Evolutionary conservation across 176 grass and related monocot genomes (phyloP).

Genomic region (Musa troglodytarum): DNA sequence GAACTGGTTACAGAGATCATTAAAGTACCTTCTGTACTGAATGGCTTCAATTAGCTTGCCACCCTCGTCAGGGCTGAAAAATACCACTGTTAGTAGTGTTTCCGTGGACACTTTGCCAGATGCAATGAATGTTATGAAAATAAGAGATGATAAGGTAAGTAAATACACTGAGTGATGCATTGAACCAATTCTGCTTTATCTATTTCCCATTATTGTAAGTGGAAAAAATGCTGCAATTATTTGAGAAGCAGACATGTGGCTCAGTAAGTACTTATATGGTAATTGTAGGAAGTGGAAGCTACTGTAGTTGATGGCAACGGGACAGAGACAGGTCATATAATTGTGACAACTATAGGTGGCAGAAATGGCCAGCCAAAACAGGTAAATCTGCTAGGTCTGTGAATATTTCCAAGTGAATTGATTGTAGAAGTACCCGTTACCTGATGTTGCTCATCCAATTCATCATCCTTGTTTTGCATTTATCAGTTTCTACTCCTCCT

Average conservation of each 20-base stretch:
- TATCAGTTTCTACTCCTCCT: neutral
- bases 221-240: neutral
- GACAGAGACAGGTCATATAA: constrained; percentile 72
- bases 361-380: constrained; percentile 63
- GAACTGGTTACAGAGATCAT: neutral
- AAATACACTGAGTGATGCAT: neutral
- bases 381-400: constrained; percentile 13
- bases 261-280: neutral
- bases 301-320: constrained; percentile 69
- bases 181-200: neutral
- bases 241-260: neutral
- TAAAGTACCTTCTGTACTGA: neutral
- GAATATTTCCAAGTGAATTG: neutral
- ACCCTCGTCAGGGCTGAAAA: constrained; percentile 29
- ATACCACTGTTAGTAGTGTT: constrained; percentile 29
- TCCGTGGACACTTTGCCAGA: constrained; percentile 44
- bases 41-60: constrained; percentile 43
- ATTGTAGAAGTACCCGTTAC: neutral
- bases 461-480: neutral
- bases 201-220: neutral
- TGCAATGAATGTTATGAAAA: constrained; percentile 65
- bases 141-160: constrained; percentile 60
- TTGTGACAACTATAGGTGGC: constrained; percentile 65
- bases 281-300: constrained; percentile 46
- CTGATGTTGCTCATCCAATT: neutral